Evolutionary conservation across 2,329 filamentous ascomycete genomes (phyloP), one percentile per base, ranked within the genome.

Genomic region (Aspergillus sp.): DNA sequence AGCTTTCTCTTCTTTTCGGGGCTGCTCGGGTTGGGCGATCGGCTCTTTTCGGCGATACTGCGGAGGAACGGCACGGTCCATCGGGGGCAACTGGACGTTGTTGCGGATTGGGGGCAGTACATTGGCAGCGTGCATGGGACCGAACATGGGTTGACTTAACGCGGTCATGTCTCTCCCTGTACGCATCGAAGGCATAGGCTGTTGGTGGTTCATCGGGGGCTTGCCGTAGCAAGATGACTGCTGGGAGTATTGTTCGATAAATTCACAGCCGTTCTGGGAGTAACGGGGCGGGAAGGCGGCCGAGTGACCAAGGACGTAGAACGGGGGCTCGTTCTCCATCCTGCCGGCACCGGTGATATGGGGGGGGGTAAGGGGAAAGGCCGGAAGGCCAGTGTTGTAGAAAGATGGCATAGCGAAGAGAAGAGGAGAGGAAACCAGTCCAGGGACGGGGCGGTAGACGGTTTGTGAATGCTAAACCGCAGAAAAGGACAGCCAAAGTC

Each of bases 1-100:
- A n/a, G 84, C 78, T 73, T 87, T 87, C 66, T 87, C 85, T 66
- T 87, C 85, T 73, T 87, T 87, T 24, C 69, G 73, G 39, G 72
- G 67, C 50, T 73, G 67, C 57, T 75, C 72, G 24, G 62, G 66
- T 52, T 71, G 73, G 35, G 70, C 66, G 55, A 73, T 70, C 51
- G 70, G 63, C 43, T 78, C 75, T 52, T 74, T 72, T 48, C 73
- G 74, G 49, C 73, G 75, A 63, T 78, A 77, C 55, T 77, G 76
- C 24, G 71, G 68, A 14, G 73, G 70, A 43, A 77, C 72, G n/a
- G 74, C 67, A 59, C 65, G 72, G 17, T 77, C 75, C 73, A 76
- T 75, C 35, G 75, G 68, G 19, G 74, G 73, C 39, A 76, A 63
- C 59, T 75, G 73, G 40, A 75, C 68, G 56, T 71, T 76, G 62